phyloP scores from a whole-genome alignment of 2,329 filamentous ascomycete species.

The Paracamarosporium sp. region DNA sequence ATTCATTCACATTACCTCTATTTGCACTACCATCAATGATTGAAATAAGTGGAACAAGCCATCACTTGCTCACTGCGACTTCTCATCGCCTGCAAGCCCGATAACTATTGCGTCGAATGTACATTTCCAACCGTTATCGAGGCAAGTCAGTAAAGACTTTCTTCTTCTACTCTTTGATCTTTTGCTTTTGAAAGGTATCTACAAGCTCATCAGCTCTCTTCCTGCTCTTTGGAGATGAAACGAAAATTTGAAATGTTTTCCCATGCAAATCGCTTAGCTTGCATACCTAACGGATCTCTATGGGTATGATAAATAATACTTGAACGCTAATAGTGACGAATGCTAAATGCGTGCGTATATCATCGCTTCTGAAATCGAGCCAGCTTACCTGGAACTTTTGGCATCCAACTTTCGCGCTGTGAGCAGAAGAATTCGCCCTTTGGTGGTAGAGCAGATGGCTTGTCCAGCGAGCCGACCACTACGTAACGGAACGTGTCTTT shows the following conservation, averaged over 20 bases:
- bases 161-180: not conserved
- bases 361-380: not conserved
- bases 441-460: not conserved
- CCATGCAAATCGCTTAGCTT: too few species aligned
- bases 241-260: too few species aligned
- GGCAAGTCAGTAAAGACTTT: too few species aligned
- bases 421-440: slow-evolving; percentile 1
- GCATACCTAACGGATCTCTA: not conserved
- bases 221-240: not conserved
- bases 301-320: not conserved
- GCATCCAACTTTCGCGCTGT: not conserved
- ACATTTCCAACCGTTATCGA: too few species aligned
- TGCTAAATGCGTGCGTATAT: not conserved
- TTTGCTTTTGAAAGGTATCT: not conserved
- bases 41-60: too few species aligned
- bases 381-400: slow-evolving; percentile 3
- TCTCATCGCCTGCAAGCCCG: too few species aligned
- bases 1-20: too few species aligned
- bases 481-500: not conserved
- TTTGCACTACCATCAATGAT: too few species aligned
- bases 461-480: not conserved
- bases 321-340: not conserved
- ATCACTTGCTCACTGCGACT: too few species aligned
- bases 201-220: not conserved
- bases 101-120: too few species aligned